A percentile compares a stretch with the other conserved stretches of the same genome.
These are phyloP conservation scores for Phytophthora foliorum DNA, from an alignment of 352 stramenopile species.

Conservation along the genomic window DNA sequence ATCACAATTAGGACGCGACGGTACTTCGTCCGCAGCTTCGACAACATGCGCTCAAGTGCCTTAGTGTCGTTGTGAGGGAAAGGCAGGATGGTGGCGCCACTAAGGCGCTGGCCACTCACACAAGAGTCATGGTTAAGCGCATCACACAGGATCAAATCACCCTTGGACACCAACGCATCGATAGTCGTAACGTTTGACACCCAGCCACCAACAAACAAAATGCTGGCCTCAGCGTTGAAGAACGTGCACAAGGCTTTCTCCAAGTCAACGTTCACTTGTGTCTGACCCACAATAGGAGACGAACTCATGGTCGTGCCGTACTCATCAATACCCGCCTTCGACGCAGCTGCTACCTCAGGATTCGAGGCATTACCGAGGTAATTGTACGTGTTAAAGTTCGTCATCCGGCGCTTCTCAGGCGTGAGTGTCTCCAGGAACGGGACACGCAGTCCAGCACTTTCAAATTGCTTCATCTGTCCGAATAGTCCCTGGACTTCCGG, in stretches of 20 bases:
- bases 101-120: slow-evolving; percentile 78
- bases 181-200: slow-evolving; percentile 86
- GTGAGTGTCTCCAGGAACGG: slow-evolving; percentile 80
- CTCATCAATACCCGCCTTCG: slow-evolving; percentile 69
- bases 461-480: slow-evolving; percentile 80
- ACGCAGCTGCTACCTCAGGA: slow-evolving; percentile 56
- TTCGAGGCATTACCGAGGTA: slow-evolving; percentile 83
- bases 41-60: slow-evolving; percentile 79
- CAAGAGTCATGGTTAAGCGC: slow-evolving; percentile 86
- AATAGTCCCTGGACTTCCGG: slow-evolving; percentile 72
- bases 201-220: slow-evolving; percentile 81
- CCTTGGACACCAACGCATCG: slow-evolving; percentile 73
- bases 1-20: slow-evolving; percentile 79
- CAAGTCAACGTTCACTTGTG: slow-evolving; percentile 73
- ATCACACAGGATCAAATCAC: slow-evolving; percentile 83
- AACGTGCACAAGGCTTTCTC: slow-evolving; percentile 72
- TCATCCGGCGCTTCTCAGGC: slow-evolving; percentile 73
- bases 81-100: slow-evolving; percentile 78
- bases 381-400: slow-evolving; percentile 92
- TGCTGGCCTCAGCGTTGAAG: slow-evolving; percentile 64
- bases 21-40: slow-evolving; percentile 74
- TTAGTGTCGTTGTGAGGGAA: slow-evolving; percentile 85
- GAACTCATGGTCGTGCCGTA: slow-evolving; percentile 87
- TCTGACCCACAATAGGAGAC: slow-evolving; percentile 84
- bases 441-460: slow-evolving; percentile 70